Percentiles rank a stretch among this genome's conserved stretches.
phyloP scores from a whole-genome alignment of 2,329 filamentous ascomycete genomes.

The Colletotrichum spinosum region DNA sequence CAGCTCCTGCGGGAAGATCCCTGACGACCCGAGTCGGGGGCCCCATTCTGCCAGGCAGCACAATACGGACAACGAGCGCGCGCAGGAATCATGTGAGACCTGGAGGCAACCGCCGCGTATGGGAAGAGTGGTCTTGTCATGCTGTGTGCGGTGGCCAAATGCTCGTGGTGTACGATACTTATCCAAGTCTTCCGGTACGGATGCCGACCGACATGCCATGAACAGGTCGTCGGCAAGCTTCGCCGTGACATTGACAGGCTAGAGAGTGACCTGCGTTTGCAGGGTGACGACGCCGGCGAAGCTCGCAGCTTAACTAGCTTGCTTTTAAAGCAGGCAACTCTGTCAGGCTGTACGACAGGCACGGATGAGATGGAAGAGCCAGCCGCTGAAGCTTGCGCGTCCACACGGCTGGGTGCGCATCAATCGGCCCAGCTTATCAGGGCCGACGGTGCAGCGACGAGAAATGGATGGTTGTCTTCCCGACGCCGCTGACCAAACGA shows the following conservation, averaged over 20 bases:
- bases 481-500: slow-evolving; percentile 3
- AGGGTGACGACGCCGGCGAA: slow-evolving; percentile 21
- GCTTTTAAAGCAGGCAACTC: neutral
- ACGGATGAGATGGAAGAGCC: slow-evolving; percentile 19
- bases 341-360: neutral
- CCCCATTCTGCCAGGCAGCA: slow-evolving; percentile 24
- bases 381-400: slow-evolving; percentile 32
- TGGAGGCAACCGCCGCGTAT: slow-evolving; percentile 3
- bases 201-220: neutral
- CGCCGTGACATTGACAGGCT: slow-evolving; percentile 8
- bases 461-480: neutral
- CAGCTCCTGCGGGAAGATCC: slow-evolving; percentile 20
- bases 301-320: slow-evolving; percentile 5
- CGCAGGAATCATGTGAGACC: slow-evolving; percentile 34
- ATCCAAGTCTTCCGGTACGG: neutral
- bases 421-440: neutral
- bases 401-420: slow-evolving; percentile 1
- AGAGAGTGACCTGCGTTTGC: neutral
- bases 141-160: neutral
- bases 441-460: neutral
- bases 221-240: slow-evolving; percentile 14
- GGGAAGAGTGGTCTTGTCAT: slow-evolving; percentile 9
- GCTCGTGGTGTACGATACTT: neutral
- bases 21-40: slow-evolving; percentile 15
- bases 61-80: neutral